These are phyloP conservation scores for Xylaria arbuscula DNA, from an alignment of 2,329 filamentous ascomycete species.

Conservation along the genomic window DNA sequence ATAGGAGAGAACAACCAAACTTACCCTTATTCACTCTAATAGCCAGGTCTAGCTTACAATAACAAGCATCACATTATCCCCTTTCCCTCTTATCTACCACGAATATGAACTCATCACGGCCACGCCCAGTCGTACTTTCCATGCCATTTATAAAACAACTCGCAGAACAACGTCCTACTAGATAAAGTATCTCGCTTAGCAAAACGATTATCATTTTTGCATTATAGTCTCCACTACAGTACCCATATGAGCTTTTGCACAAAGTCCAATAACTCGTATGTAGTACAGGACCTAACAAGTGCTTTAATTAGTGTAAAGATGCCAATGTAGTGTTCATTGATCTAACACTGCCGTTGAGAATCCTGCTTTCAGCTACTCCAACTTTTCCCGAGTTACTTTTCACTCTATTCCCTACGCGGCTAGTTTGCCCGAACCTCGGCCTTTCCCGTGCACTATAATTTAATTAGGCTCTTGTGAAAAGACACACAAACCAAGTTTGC, in stretches of 20 bases:
- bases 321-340: neutral
- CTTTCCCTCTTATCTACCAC: too few species aligned
- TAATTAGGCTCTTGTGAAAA: neutral
- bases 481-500: neutral
- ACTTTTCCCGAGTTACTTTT: neutral
- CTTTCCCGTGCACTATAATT: neutral
- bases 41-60: too few species aligned
- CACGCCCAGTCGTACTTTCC: too few species aligned
- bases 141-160: too few species aligned
- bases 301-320: neutral
- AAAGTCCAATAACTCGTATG: too few species aligned
- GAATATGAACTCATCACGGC: too few species aligned
- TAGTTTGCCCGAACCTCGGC: slow-evolving; percentile 5
- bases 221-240: neutral
- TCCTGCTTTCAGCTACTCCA: neutral
- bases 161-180: neutral
- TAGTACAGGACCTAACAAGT: neutral
- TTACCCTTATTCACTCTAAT: too few species aligned
- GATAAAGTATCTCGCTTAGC: neutral
- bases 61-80: too few species aligned
- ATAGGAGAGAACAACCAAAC: too few species aligned
- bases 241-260: neutral
- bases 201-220: neutral
- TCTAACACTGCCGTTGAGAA: neutral
- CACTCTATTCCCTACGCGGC: neutral